phyloP scores from a whole-genome alignment of 2,329 filamentous ascomycete species.

The Alternaria arborescens region DNA sequence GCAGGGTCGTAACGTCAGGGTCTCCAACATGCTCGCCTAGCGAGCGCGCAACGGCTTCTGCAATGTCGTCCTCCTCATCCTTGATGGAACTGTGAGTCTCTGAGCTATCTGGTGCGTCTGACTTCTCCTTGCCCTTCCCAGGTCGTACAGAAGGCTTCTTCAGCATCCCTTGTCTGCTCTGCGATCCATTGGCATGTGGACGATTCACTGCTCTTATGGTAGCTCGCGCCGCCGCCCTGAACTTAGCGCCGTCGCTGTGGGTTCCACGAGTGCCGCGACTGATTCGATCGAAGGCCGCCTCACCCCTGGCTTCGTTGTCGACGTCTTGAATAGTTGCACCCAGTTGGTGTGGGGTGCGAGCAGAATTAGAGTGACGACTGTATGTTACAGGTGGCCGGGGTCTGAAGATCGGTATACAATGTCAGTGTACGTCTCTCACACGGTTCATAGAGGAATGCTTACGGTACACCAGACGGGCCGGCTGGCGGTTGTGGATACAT shows the following conservation, averaged over 20 bases:
- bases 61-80: constrained; percentile 8
- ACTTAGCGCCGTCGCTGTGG: not conserved
- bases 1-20: not conserved
- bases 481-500: not conserved
- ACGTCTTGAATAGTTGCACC: not conserved
- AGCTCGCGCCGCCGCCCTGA: not conserved
- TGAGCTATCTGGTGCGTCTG: not conserved
- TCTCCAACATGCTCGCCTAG: not conserved
- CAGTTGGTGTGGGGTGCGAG: no score
- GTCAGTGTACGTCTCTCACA: not conserved
- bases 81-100: not conserved
- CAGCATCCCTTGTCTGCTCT: not conserved
- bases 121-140: not conserved
- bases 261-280: not conserved
- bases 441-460: not conserved
- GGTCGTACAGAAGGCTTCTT: not conserved
- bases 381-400: constrained; percentile 2
- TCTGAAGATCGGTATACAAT: not conserved
- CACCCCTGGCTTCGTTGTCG: constrained; percentile 9
- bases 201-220: not conserved
- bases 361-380: not conserved
- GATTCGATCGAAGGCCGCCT: constrained; percentile 5
- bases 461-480: not conserved
- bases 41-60: constrained; percentile 13
- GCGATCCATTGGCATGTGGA: not conserved